Conservation (phyloP, 345 rosid genomes). For the Zanthoxylum bungeanum region DNA sequence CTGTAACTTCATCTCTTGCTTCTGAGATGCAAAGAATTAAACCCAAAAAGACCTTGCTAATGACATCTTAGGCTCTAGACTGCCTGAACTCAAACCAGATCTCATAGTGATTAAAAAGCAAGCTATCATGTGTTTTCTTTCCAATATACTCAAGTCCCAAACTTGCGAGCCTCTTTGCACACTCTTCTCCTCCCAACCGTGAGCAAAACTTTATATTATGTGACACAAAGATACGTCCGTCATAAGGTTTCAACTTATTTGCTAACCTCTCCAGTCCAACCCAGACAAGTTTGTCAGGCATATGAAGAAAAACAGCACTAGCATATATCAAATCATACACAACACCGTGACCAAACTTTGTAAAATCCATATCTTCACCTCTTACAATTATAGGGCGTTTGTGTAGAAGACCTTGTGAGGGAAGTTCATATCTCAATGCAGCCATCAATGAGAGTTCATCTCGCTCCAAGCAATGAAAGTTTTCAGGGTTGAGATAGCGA, state of each 20-base stretch:
- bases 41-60: background rate
- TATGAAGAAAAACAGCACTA: constrained; percentile 95
- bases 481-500: constrained; percentile 56
- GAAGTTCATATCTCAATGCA: constrained; percentile 91
- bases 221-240: constrained; percentile 86
- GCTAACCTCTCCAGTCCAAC: constrained; percentile 76
- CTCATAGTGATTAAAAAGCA: constrained; percentile 94
- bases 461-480: constrained; percentile 84
- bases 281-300: constrained; percentile 98
- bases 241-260: constrained; percentile 63
- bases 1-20: background rate
- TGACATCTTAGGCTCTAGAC: constrained; percentile 37
- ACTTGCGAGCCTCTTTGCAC: constrained; percentile 61
- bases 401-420: constrained; percentile 81
- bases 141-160: constrained; percentile 79
- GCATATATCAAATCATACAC: constrained; percentile 87
- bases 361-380: constrained; percentile 93
- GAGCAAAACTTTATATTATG: constrained; percentile 94
- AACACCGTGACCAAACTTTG: constrained; percentile 56
- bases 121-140: constrained; percentile 79
- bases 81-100: constrained; percentile 86
- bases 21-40: background rate
- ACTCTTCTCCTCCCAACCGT: constrained; percentile 71
- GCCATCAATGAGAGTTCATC: constrained; percentile 98
- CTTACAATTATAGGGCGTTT: constrained; percentile 79